These are phyloP conservation scores for Canariomyces notabilis DNA, from an alignment of 2,329 filamentous ascomycete species.

Conservation along the genomic window DNA sequence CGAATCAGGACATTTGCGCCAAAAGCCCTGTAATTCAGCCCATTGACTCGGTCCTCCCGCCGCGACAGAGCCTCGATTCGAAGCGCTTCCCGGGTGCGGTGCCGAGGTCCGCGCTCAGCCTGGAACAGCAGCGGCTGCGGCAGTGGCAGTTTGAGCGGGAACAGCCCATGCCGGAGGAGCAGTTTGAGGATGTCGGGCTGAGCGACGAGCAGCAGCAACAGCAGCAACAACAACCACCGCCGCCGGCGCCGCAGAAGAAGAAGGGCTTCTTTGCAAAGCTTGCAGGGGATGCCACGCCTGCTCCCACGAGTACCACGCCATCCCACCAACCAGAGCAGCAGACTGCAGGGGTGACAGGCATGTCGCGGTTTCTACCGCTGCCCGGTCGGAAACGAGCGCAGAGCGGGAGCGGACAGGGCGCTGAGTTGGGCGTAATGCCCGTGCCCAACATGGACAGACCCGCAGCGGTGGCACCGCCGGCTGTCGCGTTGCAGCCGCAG, in stretches of 20 bases:
- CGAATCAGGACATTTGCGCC: conserved; percentile 78
- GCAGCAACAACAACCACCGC: conserved; percentile 22
- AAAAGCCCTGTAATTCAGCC: conserved; percentile 66
- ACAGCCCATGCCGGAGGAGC: conserved; percentile 66
- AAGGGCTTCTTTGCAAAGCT: conserved; percentile 78
- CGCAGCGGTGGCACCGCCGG: conserved; percentile 16
- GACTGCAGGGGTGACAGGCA: conserved; percentile 25
- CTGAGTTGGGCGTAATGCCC: conserved; percentile 63
- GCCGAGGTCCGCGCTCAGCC: conserved; percentile 56
- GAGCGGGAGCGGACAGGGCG: conserved; percentile 55
- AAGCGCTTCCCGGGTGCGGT: conserved; percentile 46
- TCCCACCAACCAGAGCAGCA: conserved; percentile 29
- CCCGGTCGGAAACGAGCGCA: conserved; percentile 64
- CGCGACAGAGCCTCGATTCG: conserved; percentile 77
- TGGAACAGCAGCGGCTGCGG: conserved; percentile 33
- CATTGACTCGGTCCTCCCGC: conserved; percentile 42
- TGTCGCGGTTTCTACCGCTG: conserved; percentile 56
- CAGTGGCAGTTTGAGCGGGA: conserved; percentile 45
- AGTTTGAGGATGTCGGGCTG: conserved; percentile 86
- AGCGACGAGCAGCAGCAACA: conserved; percentile 58
- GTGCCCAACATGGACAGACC: conserved; percentile 31
- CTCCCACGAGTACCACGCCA: conserved; percentile 6
- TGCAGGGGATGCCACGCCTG: conserved; percentile 51
- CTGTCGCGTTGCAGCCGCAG: conserved; percentile 18
- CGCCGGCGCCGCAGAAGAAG: conserved; percentile 55